Evolutionary conservation across 106 monocot species (phyloP).

Genomic region (Iris macrosiphon): DNA sequence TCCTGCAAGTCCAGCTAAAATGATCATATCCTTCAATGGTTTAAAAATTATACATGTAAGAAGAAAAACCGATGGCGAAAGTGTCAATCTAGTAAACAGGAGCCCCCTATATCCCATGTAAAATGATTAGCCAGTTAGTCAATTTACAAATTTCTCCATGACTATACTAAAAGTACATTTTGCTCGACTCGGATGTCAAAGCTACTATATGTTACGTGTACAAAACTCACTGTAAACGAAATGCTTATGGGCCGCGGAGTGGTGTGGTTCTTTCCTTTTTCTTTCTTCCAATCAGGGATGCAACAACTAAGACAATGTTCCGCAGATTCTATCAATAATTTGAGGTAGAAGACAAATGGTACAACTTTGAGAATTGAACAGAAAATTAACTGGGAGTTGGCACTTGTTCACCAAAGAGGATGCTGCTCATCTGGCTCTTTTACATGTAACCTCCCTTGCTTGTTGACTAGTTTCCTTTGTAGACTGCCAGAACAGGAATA

Average conservation of each 20-base stretch:
- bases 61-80: too few relatives aligned
- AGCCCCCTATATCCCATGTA: too few relatives aligned
- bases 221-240: not conserved
- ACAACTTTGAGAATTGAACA: not conserved
- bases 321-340: not conserved
- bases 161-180: not conserved
- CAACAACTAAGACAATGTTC: not conserved
- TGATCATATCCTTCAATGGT: too few relatives aligned
- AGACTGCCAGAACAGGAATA: not conserved
- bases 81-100: too few relatives aligned
- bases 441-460: not conserved
- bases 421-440: not conserved
- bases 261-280: not conserved
- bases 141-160: conserved; percentile 7
- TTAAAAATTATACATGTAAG: too few relatives aligned
- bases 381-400: too few relatives aligned
- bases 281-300: not conserved
- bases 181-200: not conserved
- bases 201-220: not conserved
- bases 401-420: too few relatives aligned
- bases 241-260: not conserved
- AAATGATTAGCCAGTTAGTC: conserved; percentile 2
- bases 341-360: not conserved
- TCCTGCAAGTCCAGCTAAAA: too few relatives aligned
- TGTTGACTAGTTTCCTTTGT: not conserved